phyloP scores from a whole-genome alignment of 371 early-diverging fungal species.

The Mortierella sp. region DNA sequence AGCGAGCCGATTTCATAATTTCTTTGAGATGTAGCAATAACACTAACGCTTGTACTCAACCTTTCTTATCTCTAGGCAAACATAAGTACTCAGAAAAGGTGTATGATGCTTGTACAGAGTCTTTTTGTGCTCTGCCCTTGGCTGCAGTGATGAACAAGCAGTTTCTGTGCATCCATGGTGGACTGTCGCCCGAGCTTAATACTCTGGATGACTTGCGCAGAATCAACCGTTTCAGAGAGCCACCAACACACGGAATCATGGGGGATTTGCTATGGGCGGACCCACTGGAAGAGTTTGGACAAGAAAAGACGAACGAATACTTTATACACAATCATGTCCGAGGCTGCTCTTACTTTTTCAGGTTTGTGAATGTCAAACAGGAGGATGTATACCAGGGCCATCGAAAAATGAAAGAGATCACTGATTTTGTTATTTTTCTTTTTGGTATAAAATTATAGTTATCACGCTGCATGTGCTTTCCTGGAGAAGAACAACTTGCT shows the following conservation, averaged over 20 bases:
- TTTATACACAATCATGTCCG: conserved; percentile 89
- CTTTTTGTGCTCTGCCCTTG: conserved; percentile 96
- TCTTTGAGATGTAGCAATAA: neutral
- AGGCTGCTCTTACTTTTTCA: conserved; percentile 95
- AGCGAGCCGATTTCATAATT: neutral
- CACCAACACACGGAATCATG: conserved; percentile 95
- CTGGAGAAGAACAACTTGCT: conserved; percentile 93
- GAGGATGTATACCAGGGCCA: neutral
- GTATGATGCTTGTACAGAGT: conserved; percentile 93
- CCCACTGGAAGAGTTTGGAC: conserved; percentile 96
- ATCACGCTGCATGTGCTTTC: conserved; percentile 92
- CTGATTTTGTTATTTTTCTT: neutral
- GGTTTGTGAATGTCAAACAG: conserved; percentile 58
- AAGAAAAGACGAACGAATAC: conserved; percentile 83
- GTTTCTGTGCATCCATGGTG: conserved; percentile 99
- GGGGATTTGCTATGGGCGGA: conserved; percentile 99
- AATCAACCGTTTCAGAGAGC: conserved; percentile 96
- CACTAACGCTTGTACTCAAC: neutral
- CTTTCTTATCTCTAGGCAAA: conserved; percentile 65
- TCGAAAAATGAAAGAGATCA: neutral
- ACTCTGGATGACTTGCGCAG: conserved; percentile 89
- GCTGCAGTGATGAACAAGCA: conserved; percentile 98
- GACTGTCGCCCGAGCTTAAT: conserved; percentile 94
- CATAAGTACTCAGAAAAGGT: conserved; percentile 96
- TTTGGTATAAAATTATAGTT: conserved; percentile 60